These are phyloP conservation scores for Trametes cingulata DNA, from an alignment of 768 basidiomycete genomes.

Conservation along the genomic window DNA sequence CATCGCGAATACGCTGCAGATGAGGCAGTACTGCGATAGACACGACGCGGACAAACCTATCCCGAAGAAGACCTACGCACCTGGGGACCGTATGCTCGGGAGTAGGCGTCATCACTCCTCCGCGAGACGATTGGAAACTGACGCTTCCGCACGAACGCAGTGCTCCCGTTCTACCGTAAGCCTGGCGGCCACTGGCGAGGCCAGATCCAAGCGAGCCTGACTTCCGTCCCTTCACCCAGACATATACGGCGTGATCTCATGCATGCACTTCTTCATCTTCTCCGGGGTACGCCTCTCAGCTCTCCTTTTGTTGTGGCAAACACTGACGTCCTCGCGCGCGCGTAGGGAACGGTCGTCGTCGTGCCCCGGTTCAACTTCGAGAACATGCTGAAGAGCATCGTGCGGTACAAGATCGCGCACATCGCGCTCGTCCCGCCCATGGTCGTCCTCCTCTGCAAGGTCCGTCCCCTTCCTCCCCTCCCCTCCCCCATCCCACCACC, in stretches of 20 bases:
- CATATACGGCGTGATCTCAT: constrained; percentile 65
- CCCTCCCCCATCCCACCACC: neutral
- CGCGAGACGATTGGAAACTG: neutral
- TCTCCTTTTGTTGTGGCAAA: neutral
- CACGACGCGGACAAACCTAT: constrained; percentile 5
- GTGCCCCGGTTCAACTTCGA: constrained; percentile 63
- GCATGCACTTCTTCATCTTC: constrained; percentile 49
- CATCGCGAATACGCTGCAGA: constrained; percentile 37
- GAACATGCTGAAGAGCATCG: constrained; percentile 62
- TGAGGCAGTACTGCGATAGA: constrained; percentile 44
- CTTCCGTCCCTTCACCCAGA: too few relatives aligned
- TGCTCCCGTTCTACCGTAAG: constrained; percentile 27
- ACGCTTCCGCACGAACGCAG: neutral
- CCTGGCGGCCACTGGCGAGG: neutral
- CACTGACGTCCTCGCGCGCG: neutral
- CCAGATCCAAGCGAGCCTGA: too few relatives aligned
- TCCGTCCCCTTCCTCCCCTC: neutral
- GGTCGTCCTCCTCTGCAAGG: constrained; percentile 51
- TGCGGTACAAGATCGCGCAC: constrained; percentile 56
- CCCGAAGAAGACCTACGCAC: constrained; percentile 27
- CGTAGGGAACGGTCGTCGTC: constrained; percentile 54
- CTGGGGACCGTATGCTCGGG: constrained; percentile 61
- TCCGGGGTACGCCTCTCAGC: too few relatives aligned
- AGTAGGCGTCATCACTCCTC: constrained; percentile 38
- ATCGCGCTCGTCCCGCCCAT: constrained; percentile 60